Evolutionary conservation across 371 early-diverging fungal species (phyloP).

Genomic region (Mortierella sp.): DNA sequence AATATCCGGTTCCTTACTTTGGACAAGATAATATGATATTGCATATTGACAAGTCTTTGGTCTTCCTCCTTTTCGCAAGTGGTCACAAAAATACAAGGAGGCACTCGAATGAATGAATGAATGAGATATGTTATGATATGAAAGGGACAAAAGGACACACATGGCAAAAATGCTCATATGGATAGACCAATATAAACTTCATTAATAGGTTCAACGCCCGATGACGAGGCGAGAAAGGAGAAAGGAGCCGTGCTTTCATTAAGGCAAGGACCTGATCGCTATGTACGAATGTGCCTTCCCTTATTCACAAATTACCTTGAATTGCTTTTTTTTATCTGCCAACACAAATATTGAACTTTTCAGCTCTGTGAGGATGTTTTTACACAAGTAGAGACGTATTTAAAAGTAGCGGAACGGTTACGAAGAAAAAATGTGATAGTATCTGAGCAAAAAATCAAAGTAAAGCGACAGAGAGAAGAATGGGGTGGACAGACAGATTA

Average conservation of each 20-base stretch:
- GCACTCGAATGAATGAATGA: neutral
- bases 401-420: neutral
- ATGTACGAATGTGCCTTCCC: neutral
- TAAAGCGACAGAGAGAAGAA: neutral
- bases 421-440: neutral
- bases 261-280: neutral
- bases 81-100: neutral
- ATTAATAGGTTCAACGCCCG: neutral
- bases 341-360: too few species aligned
- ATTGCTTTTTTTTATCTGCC: neutral
- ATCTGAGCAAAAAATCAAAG: neutral
- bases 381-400: neutral
- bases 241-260: neutral
- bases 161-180: slow-evolving; percentile 2
- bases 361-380: neutral
- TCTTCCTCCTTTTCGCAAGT: neutral
- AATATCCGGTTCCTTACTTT: neutral
- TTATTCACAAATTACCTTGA: neutral
- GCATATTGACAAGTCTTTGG: neutral
- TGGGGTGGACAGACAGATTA: neutral
- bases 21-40: neutral
- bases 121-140: neutral
- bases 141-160: slow-evolving; percentile 1
- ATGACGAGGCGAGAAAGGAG: neutral
- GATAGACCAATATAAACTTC: neutral